phyloP scores from a whole-genome alignment of 2,329 filamentous ascomycete species.

The Exophiala sideris region DNA sequence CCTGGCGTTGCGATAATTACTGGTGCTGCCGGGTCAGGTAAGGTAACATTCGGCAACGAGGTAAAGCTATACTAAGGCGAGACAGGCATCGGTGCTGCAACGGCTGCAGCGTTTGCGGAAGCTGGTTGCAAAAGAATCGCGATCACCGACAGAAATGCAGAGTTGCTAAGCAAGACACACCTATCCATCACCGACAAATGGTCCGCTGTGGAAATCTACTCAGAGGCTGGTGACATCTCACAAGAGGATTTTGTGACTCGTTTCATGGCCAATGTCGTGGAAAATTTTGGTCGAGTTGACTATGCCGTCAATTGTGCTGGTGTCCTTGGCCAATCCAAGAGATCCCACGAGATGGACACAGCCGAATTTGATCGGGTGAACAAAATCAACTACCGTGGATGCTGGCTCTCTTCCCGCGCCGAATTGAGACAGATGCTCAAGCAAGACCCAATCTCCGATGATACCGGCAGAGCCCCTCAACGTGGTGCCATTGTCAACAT shows the following conservation, averaged over 20 bases:
- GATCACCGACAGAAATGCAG: constrained; percentile 52
- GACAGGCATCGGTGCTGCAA: constrained; percentile 56
- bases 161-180: constrained; percentile 39
- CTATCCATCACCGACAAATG: constrained; percentile 35
- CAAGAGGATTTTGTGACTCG: constrained; percentile 45
- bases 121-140: constrained; percentile 52
- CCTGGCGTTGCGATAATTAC: constrained; percentile 49
- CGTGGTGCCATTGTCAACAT: constrained; percentile 52
- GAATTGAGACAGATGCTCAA: constrained; percentile 46
- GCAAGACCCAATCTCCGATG: constrained; percentile 41
- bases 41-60: background rate
- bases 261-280: constrained; percentile 35
- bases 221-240: constrained; percentile 46
- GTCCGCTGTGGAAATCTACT: constrained; percentile 36
- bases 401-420: constrained; percentile 47
- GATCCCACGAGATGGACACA: constrained; percentile 46
- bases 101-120: constrained; percentile 49
- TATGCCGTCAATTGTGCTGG: constrained; percentile 58
- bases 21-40: constrained; percentile 49
- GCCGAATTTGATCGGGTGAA: constrained; percentile 53
- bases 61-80: background rate
- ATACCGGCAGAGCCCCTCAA: constrained; percentile 34
- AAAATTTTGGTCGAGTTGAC: constrained; percentile 48
- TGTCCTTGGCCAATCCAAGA: constrained; percentile 43
- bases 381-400: constrained; percentile 54